A percentile compares a stretch with the other conserved stretches of the same genome.
Evolutionary conservation across 1,284 basidiomycete genomes (phyloP).

Genomic region (Ceraceosorus guamensis): DNA sequence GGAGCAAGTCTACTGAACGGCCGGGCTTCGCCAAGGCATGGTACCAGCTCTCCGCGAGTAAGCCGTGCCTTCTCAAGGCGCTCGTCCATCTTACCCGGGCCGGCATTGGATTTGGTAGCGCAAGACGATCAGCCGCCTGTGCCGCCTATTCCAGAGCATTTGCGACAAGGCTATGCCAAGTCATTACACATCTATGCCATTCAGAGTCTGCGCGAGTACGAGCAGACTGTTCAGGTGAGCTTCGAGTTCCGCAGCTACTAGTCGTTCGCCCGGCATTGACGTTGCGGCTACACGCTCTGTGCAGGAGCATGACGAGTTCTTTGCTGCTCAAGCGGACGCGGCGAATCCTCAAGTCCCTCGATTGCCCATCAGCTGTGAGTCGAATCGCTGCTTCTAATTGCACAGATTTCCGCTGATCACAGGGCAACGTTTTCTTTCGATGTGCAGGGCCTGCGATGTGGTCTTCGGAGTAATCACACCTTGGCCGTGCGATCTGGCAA

Average conservation of each 20-base stretch:
- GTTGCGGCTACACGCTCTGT: no score
- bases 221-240: conserved; percentile 31
- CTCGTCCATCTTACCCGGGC: conserved; percentile 33
- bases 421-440: no score
- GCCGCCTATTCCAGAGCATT: conserved; percentile 19
- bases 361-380: conserved; percentile 27
- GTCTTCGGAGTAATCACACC: neutral
- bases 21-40: neutral
- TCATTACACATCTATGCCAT: conserved; percentile 38
- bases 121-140: conserved; percentile 18
- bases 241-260: neutral
- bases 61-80: conserved; percentile 34
- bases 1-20: conserved; percentile 14
- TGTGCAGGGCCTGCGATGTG: neutral
- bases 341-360: conserved; percentile 28
- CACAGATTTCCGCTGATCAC: neutral
- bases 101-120: conserved; percentile 30
- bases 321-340: conserved; percentile 20
- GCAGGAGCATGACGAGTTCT: conserved; percentile 41
- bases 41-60: conserved; percentile 13
- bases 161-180: conserved; percentile 20
- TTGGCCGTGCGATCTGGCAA: no score
- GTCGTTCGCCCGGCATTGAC: neutral
- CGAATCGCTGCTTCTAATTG: neutral
- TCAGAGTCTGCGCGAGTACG: conserved; percentile 38